Percentiles rank a stretch among this genome's conserved stretches.
These are phyloP conservation scores for Boletales sp. DNA, from an alignment of 768 basidiomycete genomes.

Conservation along the genomic window DNA sequence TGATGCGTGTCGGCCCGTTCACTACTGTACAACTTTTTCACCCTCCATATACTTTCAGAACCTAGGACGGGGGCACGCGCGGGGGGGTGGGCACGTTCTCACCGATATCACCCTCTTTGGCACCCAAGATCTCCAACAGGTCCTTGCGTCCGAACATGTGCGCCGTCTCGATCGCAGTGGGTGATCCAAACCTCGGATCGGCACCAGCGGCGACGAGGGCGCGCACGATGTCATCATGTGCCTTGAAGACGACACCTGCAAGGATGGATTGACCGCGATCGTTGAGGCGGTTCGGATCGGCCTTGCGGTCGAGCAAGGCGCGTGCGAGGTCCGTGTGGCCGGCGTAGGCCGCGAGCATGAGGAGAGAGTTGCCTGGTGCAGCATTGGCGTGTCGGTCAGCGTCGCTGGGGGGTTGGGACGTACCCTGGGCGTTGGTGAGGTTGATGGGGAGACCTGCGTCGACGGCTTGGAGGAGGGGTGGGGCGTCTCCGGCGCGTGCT, in stretches of 20 bases:
- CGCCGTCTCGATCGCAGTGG: conserved; percentile 66
- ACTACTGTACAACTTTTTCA: too few species aligned
- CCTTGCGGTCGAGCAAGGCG: conserved; percentile 52
- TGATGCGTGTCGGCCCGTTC: too few species aligned
- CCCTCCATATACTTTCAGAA: too few species aligned
- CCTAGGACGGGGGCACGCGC: too few species aligned
- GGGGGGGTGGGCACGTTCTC: conserved; percentile 29
- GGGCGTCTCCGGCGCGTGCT: conserved; percentile 55
- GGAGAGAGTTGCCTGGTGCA: conserved; percentile 62
- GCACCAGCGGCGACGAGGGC: conserved; percentile 50
- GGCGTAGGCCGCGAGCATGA: conserved; percentile 76
- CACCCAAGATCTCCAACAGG: conserved; percentile 54
- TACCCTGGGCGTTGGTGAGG: conserved; percentile 70
- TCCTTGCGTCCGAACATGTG: conserved; percentile 63
- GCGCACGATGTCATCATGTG: conserved; percentile 58
- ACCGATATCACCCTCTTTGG: conserved; percentile 49
- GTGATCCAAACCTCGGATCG: conserved; percentile 61
- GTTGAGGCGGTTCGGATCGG: conserved; percentile 67
- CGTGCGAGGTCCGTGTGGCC: conserved; percentile 56
- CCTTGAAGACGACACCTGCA: conserved; percentile 78
- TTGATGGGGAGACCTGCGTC: conserved; percentile 69
- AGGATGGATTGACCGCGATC: conserved; percentile 70
- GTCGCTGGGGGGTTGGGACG: background rate
- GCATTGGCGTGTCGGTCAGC: background rate
- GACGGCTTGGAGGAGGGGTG: conserved; percentile 54